These are phyloP conservation scores for Phytophthora syringae DNA, from an alignment of 352 stramenopile species.

Conservation along the genomic window DNA sequence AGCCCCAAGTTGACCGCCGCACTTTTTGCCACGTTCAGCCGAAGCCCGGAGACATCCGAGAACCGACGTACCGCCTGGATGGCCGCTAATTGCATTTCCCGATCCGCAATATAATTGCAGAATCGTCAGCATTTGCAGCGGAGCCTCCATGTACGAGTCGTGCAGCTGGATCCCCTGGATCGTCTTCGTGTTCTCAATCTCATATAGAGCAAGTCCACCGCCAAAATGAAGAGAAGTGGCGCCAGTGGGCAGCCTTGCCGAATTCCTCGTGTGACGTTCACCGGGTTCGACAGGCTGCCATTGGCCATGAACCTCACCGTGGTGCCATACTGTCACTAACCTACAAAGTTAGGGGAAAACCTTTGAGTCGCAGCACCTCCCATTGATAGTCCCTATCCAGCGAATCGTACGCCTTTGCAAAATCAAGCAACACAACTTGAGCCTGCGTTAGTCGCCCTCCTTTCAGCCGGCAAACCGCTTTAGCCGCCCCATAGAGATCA, in stretches of 20 bases:
- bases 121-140: not conserved
- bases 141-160: no score
- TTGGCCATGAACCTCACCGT: not conserved
- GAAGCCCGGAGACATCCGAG: no score
- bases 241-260: not conserved
- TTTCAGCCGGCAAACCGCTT: not conserved
- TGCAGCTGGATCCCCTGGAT: no score
- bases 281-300: not conserved
- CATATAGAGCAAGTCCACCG: not conserved
- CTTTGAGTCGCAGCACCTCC: not conserved
- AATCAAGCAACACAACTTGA: constrained; percentile 4
- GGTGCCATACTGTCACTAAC: not conserved
- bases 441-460: not conserved
- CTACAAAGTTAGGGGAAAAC: not conserved
- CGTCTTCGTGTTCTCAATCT: not conserved
- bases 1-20: no score
- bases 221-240: not conserved
- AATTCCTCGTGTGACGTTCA: not conserved
- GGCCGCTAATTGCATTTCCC: no score
- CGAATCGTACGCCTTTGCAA: constrained; percentile 7
- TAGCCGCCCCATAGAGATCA: not conserved
- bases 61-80: no score
- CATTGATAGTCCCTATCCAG: not conserved
- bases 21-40: not conserved
- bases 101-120: not conserved